Evolutionary conservation across 495 filamentous ascomycete species (phyloP).

Genomic region (Pseudomonodictys pantanalensis): DNA sequence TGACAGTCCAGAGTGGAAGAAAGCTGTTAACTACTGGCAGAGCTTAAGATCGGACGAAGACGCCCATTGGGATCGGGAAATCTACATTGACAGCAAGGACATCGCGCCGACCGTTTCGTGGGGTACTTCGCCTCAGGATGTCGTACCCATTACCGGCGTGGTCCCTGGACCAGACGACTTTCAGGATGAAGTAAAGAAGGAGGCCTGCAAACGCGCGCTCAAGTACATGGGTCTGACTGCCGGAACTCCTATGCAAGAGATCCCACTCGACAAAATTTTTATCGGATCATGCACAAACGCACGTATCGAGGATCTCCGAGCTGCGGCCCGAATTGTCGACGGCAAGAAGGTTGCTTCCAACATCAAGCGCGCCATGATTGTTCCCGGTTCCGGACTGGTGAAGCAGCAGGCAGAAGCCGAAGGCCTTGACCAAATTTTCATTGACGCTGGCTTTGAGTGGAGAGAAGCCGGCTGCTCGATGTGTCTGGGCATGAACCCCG

Average conservation of each 20-base stretch:
- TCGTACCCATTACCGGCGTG: conserved; percentile 83
- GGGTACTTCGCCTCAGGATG: conserved; percentile 96
- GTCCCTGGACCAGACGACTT: conserved; percentile 91
- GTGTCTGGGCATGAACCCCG: conserved; percentile 99
- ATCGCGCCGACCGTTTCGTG: conserved; percentile 92
- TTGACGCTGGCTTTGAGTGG: conserved; percentile 94
- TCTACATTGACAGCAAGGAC: conserved; percentile 86
- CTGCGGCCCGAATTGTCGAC: conserved; percentile 78
- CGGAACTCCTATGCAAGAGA: conserved; percentile 85
- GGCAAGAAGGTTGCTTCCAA: conserved; percentile 82
- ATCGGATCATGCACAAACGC: conserved; percentile 98
- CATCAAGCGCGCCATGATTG: conserved; percentile 91
- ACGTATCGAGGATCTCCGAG: conserved; percentile 91
- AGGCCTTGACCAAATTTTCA: conserved; percentile 88
- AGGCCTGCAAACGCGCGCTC: conserved; percentile 72
- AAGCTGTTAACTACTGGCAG: conserved; percentile 84
- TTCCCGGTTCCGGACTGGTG: conserved; percentile 91
- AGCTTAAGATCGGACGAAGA: conserved; percentile 78
- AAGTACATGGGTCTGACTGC: conserved; percentile 93
- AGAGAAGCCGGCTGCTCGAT: conserved; percentile 97
- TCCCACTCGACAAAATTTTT: conserved; percentile 90
- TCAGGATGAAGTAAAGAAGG: conserved; percentile 69
- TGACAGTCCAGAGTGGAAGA: conserved; percentile 84
- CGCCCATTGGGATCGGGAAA: conserved; percentile 81
- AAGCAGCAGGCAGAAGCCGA: conserved; percentile 91